Evolutionary conservation across 2,329 filamentous ascomycete genomes (phyloP), one percentile per base, ranked within the genome.

Genomic region (Cercospora berteroae): DNA sequence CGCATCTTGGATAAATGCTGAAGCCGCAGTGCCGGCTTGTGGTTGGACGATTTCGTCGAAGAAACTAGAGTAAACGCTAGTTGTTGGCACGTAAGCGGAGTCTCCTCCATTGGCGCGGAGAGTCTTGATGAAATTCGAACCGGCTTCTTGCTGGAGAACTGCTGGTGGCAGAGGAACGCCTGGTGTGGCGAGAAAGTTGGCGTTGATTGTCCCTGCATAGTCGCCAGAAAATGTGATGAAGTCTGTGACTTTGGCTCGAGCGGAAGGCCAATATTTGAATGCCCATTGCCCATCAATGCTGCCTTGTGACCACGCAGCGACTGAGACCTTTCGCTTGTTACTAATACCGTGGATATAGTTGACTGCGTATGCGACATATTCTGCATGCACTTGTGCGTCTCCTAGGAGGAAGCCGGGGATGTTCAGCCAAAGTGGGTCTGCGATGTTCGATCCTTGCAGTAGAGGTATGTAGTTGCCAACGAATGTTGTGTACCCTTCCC

Each of bases 11-110:
- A 83, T 72, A 67, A 76, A 81, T 0, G 80, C 83, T 0, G 84
- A 86, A 0, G 84, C 85, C 2, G 71, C 69, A 0, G 74, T 75
- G 2, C 82, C 84, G 39, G 71, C 70, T 74, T 84, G 81, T 1
- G 83, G 85, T 74, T 85, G 74, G 1, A 86, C 83, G 57, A 87
- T 79, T 70, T 86, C 81, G 68, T 87, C 84, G 67, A 80, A 74
- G 52, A 80, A 74, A 9, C 77, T 82, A 81, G 72, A 5, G 76
- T 84, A 87, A 56, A 87, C 77, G 0, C 80, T 84, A 0, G 85
- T 39, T 39, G 33, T 39, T 16, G 33, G 33, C 13, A 39, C 33
- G 33, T 39, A 39, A 39, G 33, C 33, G 33, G 33, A 39, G 13
- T 39, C 33, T 39, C 33, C 33, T 39, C 33, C 33, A 5, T 39